These are phyloP conservation scores for Fraxinus angustifolia DNA, from an alignment of 305 asterid genomes.

Conservation along the genomic window DNA sequence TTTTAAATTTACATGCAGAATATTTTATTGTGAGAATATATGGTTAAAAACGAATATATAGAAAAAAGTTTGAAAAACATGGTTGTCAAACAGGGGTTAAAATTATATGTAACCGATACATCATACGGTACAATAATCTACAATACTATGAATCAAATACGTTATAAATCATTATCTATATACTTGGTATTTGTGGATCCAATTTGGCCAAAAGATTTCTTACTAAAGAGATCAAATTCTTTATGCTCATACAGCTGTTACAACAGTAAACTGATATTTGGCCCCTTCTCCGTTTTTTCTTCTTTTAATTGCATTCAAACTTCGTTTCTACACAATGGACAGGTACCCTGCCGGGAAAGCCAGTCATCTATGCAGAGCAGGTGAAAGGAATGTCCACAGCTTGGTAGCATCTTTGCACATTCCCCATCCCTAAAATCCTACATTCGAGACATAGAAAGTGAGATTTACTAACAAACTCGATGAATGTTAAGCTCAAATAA, in stretches of 20 bases:
- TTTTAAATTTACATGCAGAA: too few species aligned
- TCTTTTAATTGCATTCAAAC: constrained; percentile 27
- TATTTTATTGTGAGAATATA: too few species aligned
- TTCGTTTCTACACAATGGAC: constrained; percentile 75
- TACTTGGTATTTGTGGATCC: background rate
- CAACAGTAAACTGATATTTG: background rate
- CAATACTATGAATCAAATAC: background rate
- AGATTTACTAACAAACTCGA: background rate
- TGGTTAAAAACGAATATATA: too few species aligned
- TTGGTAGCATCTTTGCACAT: constrained; percentile 49
- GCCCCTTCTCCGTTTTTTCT: background rate
- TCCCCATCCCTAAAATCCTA: constrained; percentile 80
- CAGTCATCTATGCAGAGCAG: constrained; percentile 71
- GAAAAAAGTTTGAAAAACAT: too few species aligned
- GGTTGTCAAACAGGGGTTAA: too few species aligned
- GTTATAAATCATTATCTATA: background rate
- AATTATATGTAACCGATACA: background rate
- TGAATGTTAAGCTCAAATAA: background rate
- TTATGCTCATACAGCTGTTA: background rate
- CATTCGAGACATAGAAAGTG: background rate
- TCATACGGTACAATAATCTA: background rate
- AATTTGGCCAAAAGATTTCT: background rate
- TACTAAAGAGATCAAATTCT: background rate
- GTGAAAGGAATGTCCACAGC: constrained; percentile 75
- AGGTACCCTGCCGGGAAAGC: constrained; percentile 66